A percentile compares a stretch with the other conserved stretches of the same genome.
Conservation (phyloP, 257 asterid species). For the Voacanga thouarsii region DNA sequence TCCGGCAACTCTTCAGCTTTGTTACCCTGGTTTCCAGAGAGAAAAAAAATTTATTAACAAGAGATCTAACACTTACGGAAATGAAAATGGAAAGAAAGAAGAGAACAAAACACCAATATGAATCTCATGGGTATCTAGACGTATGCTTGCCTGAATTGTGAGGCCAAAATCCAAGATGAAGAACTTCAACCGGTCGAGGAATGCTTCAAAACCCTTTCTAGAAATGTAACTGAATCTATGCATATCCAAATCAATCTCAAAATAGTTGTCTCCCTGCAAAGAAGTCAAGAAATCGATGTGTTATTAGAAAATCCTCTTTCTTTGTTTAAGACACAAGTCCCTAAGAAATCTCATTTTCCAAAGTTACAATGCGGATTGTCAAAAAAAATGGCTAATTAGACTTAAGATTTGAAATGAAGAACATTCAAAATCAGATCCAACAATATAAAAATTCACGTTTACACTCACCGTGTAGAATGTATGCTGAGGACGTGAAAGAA, state of each 20-base stretch:
- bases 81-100: background rate
- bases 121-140: background rate
- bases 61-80: background rate
- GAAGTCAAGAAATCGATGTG: background rate
- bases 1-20: slow-evolving; percentile 94
- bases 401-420: background rate
- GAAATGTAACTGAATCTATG: slow-evolving; percentile 93
- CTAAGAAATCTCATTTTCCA: background rate
- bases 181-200: slow-evolving; percentile 74
- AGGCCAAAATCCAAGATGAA: slow-evolving; percentile 84
- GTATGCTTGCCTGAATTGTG: slow-evolving; percentile 78
- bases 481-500: slow-evolving; percentile 98
- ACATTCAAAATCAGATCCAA: background rate
- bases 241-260: slow-evolving; percentile 95
- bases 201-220: slow-evolving; percentile 73
- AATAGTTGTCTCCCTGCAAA: slow-evolving; percentile 78
- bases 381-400: background rate
- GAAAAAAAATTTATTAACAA: slow-evolving; percentile 13
- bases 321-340: background rate
- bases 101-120: background rate
- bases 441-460: background rate
- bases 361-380: background rate
- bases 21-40: slow-evolving; percentile 62
- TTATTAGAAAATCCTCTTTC: background rate
- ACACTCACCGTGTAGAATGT: slow-evolving; percentile 61